Percentiles rank a stretch among this genome's conserved stretches.
Conservation (phyloP, 2,329 filamentous ascomycete species). For the Fusarium hostae region DNA sequence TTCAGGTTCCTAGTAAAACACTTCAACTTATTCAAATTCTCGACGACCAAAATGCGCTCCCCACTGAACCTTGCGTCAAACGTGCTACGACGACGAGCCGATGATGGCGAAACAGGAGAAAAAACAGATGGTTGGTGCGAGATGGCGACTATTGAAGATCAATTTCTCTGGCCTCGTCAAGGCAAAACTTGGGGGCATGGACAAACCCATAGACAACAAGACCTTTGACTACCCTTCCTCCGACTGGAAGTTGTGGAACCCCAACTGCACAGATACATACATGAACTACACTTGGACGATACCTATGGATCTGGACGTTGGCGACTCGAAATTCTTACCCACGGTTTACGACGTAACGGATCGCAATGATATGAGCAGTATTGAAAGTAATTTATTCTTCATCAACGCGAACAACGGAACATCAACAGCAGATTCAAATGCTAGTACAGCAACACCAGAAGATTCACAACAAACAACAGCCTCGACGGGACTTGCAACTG, state of each 20-base stretch:
- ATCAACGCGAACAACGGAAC: neutral
- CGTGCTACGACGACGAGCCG: neutral
- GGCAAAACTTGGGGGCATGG: neutral
- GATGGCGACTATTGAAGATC: neutral
- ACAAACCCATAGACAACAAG: conserved; percentile 5
- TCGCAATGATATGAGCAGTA: neutral
- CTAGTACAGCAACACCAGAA: neutral
- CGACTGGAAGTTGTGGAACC: neutral
- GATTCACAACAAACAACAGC: neutral
- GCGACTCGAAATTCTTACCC: neutral
- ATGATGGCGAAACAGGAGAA: neutral
- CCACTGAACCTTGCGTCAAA: neutral
- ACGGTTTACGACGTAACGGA: neutral
- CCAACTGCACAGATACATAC: neutral
- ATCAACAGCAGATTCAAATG: neutral
- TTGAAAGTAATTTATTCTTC: conserved; percentile 1
- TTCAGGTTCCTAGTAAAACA: neutral
- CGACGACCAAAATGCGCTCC: neutral
- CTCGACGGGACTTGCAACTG: neutral
- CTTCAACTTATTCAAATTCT: neutral
- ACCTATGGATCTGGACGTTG: neutral
- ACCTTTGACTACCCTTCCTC: neutral
- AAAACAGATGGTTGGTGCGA: neutral
- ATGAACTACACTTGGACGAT: conserved; percentile 2
- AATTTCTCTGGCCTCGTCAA: conserved; percentile 1